Evolutionary conservation across 2,329 filamentous ascomycete species (phyloP).

Genomic region (Pseudopithomyces chartarum): DNA sequence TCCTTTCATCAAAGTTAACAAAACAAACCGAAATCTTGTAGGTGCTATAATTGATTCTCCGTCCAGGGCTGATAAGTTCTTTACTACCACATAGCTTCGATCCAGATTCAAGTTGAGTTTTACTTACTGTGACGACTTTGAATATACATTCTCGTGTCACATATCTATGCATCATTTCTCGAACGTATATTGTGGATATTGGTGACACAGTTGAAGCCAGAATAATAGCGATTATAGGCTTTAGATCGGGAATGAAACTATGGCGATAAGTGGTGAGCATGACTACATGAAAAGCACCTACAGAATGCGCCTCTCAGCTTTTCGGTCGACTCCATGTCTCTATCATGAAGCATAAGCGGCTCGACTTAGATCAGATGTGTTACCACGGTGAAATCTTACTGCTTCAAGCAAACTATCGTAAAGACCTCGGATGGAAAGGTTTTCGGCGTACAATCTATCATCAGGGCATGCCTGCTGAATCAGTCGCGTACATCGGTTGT

Average conservation of each 20-base stretch:
- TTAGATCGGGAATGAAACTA: constrained; percentile 23
- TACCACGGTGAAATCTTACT: constrained; percentile 5
- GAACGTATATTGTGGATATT: constrained; percentile 11
- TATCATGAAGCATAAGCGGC: background rate
- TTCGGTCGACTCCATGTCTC: constrained; percentile 3
- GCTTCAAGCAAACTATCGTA: constrained; percentile 10
- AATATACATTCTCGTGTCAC: constrained; percentile 15
- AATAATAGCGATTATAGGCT: constrained; percentile 12
- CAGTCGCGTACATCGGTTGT: constrained; percentile 12
- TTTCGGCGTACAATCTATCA: constrained; percentile 11
- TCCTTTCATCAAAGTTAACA: no score
- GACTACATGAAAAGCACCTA: background rate
- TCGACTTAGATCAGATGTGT: background rate
- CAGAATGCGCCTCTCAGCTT: constrained; percentile 21
- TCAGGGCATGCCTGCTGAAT: constrained; percentile 4
- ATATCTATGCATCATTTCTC: constrained; percentile 21
- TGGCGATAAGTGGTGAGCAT: background rate
- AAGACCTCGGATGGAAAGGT: constrained; percentile 12
- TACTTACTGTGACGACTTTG: constrained; percentile 10
- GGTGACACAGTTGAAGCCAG: constrained; percentile 15
- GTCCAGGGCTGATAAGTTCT: background rate
- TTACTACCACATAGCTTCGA: background rate
- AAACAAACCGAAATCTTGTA: no score
- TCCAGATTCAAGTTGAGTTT: background rate
- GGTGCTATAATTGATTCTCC: background rate